A percentile compares a stretch with the other conserved stretches of the same genome.
These are phyloP conservation scores for Arthroderma sp. DNA, from an alignment of 2,329 filamentous ascomycete species.

Conservation along the genomic window DNA sequence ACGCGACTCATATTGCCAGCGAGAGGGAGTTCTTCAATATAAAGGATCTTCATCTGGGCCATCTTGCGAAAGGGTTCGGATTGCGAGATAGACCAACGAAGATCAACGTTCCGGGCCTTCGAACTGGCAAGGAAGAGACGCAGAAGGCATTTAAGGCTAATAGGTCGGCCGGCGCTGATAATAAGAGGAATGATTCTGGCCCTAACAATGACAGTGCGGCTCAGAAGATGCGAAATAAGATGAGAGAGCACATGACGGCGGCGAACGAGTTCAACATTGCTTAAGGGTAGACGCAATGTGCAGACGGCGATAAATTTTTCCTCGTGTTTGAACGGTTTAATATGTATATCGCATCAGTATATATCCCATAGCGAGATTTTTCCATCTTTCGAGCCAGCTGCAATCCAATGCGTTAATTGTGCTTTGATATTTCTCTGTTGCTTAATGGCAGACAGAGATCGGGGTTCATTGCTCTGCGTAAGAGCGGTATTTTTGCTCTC, in stretches of 20 bases:
- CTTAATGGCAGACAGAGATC: conserved; percentile 42
- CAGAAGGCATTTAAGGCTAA: conserved; percentile 38
- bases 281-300: conserved; percentile 17
- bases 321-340: conserved; percentile 9
- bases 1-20: conserved; percentile 79
- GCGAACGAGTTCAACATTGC: conserved; percentile 49
- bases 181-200: conserved; percentile 17
- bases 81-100: conserved; percentile 77
- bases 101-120: conserved; percentile 47
- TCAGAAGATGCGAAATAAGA: conserved; percentile 43
- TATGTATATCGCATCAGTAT: conserved; percentile 45
- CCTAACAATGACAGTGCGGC: conserved; percentile 35
- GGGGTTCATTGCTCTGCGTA: conserved; percentile 5
- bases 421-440: conserved; percentile 53
- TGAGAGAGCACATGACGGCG: conserved; percentile 40
- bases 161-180: conserved; percentile 25
- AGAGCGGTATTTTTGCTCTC: conserved; percentile 9
- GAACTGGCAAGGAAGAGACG: conserved; percentile 37
- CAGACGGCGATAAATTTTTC: neutral
- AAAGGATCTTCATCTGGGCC: conserved; percentile 77
- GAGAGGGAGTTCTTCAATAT: conserved; percentile 87
- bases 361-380: conserved; percentile 94
- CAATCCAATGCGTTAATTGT: conserved; percentile 72
- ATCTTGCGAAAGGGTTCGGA: conserved; percentile 86
- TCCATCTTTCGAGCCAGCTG: conserved; percentile 83